A percentile compares a stretch with the other conserved stretches of the same genome.
Conservation (phyloP, 2,329 filamentous ascomycete species). For the Penicillium verrucosum region DNA sequence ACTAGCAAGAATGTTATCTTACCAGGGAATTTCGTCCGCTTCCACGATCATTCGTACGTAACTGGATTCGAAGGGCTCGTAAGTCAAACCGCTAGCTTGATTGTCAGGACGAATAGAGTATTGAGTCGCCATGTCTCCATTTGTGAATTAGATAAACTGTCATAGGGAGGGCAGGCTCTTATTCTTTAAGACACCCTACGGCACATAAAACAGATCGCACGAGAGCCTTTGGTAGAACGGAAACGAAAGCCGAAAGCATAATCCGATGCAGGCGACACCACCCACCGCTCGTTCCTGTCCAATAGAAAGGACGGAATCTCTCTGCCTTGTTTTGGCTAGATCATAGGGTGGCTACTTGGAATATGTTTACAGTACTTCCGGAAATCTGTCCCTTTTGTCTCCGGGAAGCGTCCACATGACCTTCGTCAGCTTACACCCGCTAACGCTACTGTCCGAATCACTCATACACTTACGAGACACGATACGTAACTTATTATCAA, state of each 20-base stretch:
- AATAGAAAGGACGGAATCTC: background rate
- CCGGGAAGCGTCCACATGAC: too few species aligned
- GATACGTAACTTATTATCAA: too few species aligned
- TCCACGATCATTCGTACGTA: slow-evolving; percentile 50
- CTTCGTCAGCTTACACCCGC: too few species aligned
- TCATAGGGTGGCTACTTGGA: too few species aligned
- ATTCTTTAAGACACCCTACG: background rate
- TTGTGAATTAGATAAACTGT: too few species aligned
- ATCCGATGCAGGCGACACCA: background rate
- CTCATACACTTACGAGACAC: too few species aligned
- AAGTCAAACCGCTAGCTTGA: background rate
- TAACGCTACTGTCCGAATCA: too few species aligned
- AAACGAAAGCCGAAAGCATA: too few species aligned
- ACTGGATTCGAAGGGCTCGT: background rate
- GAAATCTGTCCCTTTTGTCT: too few species aligned
- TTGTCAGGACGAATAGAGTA: background rate
- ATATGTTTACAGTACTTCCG: too few species aligned
- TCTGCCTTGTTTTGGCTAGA: too few species aligned
- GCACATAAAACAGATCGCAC: background rate
- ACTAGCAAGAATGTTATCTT: slow-evolving; percentile 50
- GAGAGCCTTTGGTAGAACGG: too few species aligned
- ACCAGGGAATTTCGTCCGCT: slow-evolving; percentile 45
- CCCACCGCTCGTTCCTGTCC: background rate
- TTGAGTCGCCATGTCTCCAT: background rate
- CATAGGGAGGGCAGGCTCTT: background rate